Evolutionary conservation across 345 rosid species (phyloP).

Genomic region (Euclidium syriacum): DNA sequence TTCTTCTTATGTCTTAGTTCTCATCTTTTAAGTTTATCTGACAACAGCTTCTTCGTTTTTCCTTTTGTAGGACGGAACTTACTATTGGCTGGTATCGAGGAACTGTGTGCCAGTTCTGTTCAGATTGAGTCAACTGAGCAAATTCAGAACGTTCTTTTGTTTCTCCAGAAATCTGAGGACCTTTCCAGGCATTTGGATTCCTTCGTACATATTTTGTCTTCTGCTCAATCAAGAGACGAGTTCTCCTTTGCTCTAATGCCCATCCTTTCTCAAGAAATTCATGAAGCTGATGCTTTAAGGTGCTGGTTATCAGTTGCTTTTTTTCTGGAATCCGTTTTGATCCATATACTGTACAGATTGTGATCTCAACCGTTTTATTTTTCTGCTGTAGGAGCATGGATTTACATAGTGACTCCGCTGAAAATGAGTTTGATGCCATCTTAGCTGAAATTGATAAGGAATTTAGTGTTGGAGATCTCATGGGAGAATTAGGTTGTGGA

Average conservation of each 20-base stretch:
- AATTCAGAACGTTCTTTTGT: conserved; percentile 64
- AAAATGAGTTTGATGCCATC: conserved; percentile 65
- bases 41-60: background rate
- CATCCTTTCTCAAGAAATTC: conserved; percentile 53
- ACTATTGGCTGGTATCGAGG: conserved; percentile 59
- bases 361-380: conserved; percentile 6
- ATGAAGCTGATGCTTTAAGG: conserved; percentile 56
- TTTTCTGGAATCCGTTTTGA: background rate
- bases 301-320: conserved; percentile 14
- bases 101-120: conserved; percentile 45
- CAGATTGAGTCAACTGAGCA: conserved; percentile 53
- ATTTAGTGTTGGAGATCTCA: conserved; percentile 61
- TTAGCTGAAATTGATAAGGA: conserved; percentile 86
- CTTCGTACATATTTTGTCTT: conserved; percentile 61
- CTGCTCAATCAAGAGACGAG: conserved; percentile 47
- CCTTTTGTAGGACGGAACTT: conserved; percentile 60
- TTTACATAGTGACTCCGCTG: conserved; percentile 38
- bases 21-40: background rate
- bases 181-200: conserved; percentile 69
- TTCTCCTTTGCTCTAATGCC: conserved; percentile 53
- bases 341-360: background rate
- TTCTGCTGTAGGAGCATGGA: conserved; percentile 44
- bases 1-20: background rate
- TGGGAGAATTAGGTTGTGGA: conserved; percentile 87
- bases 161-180: conserved; percentile 67